Evolutionary conservation across 2,329 filamentous ascomycete species (phyloP).

Genomic region (Septoria petroselini): DNA sequence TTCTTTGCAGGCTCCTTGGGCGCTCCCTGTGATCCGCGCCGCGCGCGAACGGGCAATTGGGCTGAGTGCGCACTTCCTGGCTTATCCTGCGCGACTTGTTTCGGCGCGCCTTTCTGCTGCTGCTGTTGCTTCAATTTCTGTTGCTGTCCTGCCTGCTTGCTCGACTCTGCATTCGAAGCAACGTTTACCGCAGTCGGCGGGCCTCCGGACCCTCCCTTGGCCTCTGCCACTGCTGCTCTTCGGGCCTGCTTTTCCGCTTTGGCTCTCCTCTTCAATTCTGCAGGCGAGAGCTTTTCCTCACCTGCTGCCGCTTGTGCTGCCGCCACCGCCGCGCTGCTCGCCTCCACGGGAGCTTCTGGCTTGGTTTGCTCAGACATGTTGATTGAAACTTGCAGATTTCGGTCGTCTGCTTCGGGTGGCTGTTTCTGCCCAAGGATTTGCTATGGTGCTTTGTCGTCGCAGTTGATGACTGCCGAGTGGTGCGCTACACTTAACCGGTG

Average conservation of each 20-base stretch:
- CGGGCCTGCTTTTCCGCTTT: slow-evolving; percentile 90
- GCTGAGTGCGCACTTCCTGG: slow-evolving; percentile 21
- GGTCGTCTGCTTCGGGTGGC: not conserved
- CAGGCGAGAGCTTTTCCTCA: slow-evolving; percentile 61
- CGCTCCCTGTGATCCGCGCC: slow-evolving; percentile 24
- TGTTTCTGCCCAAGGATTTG: not conserved
- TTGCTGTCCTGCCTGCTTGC: slow-evolving; percentile 18
- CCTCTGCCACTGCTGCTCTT: slow-evolving; percentile 54
- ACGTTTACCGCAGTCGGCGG: slow-evolving; percentile 14
- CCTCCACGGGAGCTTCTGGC: slow-evolving; percentile 10
- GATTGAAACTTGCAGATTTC: not conserved
- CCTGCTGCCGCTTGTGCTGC: not conserved
- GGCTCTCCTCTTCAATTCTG: slow-evolving; percentile 81
- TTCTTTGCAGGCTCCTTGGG: slow-evolving; percentile 48
- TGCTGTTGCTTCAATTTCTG: slow-evolving; percentile 29
- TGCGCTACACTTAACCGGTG: no score
- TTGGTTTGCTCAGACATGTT: slow-evolving; percentile 24
- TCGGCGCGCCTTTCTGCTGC: slow-evolving; percentile 35
- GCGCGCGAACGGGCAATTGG: slow-evolving; percentile 34
- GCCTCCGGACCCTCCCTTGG: slow-evolving; percentile 20
- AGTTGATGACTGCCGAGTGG: no score
- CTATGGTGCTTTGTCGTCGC: no score
- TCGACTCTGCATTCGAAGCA: slow-evolving; percentile 23
- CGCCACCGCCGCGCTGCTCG: slow-evolving; percentile 21
- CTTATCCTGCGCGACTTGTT: slow-evolving; percentile 37